Evolutionary conservation across 2,329 filamentous ascomycete species (phyloP), one percentile per base, ranked within the genome.

Genomic region (Colletotrichum viniferum): DNA sequence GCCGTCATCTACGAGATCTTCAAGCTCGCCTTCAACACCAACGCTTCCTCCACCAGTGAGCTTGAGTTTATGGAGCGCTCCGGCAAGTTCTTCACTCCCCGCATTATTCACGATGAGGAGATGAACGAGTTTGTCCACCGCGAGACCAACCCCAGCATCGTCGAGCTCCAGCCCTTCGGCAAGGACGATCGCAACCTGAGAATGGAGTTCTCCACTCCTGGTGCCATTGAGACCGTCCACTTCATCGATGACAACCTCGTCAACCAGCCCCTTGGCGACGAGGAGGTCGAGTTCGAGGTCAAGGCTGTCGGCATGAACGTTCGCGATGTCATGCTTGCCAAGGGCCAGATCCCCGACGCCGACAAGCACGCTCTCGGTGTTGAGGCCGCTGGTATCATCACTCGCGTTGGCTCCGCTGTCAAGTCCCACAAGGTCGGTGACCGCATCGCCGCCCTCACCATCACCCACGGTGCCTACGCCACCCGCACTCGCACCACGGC

Each of bases 301-400:
- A 83, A 82, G 36, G 85, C 85, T 7, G 81, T 85, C 1, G 86
- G 86, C 1, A 80, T 89, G 73, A 90, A 87, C 79, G 87, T 86
- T 77, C 83, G 83, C 36, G 88, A 90, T 76, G 82, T 87, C 2
- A 81, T 89, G 73, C 85, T 86, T 14, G 84, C 85, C 30, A 85
- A 83, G 81, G 85, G 84, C 3, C 84, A 85, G 62, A 78, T 86
- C 0, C 76, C 81, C 9, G 81, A 82, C 21, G 78, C 79, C 4
- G 82, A 82, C 30, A 76, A 76, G 64, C 71, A 77, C 14, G 69
- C 73, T 30, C 77, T 86, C 3, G 82, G 81, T 13, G 71, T 79
- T 3, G 83, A 85, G 58, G 83, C 83, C 2, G 77, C 84, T 1
- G 84, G 85, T 4, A 77, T 81, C 26, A 81, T 86, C 4, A 77